Conservation (phyloP, 208 protist genomes). For the Trypanosoma congolense region DNA sequence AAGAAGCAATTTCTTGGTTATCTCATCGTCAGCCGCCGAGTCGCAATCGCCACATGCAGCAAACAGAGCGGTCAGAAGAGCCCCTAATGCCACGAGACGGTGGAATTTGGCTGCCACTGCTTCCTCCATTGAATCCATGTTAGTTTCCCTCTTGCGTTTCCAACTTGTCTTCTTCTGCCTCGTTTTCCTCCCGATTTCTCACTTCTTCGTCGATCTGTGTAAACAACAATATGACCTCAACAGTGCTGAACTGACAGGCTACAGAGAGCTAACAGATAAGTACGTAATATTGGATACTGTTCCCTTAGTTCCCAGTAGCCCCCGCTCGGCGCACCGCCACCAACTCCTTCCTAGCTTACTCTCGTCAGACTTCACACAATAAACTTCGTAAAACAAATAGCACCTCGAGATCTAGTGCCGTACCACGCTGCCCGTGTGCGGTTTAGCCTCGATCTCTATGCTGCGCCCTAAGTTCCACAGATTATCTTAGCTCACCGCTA, state of each 20-base stretch:
- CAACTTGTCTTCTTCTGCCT: background rate
- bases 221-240: background rate
- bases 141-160: background rate
- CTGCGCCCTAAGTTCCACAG: too few species aligned
- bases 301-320: too few species aligned
- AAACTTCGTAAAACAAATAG: too few species aligned
- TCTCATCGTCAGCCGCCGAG: constrained; percentile 32
- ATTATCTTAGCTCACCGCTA: too few species aligned
- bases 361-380: too few species aligned
- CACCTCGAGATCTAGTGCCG: too few species aligned
- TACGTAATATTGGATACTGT: too few species aligned
- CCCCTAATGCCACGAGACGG: background rate
- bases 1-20: constrained; percentile 36
- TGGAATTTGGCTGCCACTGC: background rate
- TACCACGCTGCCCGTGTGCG: too few species aligned
- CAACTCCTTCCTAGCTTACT: too few species aligned
- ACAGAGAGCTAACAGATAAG: too few species aligned
- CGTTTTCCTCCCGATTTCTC: background rate
- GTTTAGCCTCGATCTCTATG: too few species aligned
- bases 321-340: too few species aligned
- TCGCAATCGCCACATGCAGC: background rate
- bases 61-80: background rate
- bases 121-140: background rate
- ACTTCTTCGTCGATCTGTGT: background rate
- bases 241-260: background rate